These are phyloP conservation scores for Cryptococcus sp. DNA, from an alignment of 1,284 basidiomycete genomes.

Conservation along the genomic window DNA sequence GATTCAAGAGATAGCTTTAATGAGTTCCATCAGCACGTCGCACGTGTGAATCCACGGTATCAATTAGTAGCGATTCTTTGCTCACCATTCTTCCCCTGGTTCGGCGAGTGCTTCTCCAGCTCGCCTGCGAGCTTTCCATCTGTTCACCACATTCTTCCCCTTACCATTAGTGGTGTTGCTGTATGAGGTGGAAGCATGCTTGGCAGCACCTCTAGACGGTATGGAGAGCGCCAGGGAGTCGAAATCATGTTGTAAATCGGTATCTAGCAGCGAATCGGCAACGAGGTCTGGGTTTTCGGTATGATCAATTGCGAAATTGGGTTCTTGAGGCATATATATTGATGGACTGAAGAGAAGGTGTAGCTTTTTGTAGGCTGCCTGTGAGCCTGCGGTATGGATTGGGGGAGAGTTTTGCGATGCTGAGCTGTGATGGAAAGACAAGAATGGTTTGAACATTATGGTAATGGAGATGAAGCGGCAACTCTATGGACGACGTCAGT, in stretches of 20 bases:
- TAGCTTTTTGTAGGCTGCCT: too few species aligned
- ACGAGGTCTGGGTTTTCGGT: neutral
- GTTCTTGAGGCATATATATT: conserved; percentile 1
- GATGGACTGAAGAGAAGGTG: neutral
- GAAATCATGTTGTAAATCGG: conserved; percentile 6
- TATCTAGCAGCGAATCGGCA: neutral
- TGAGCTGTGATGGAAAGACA: too few species aligned
- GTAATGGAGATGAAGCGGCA: too few species aligned
- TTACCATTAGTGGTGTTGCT: conserved; percentile 7
- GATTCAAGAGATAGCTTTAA: conserved; percentile 38
- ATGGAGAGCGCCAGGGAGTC: neutral
- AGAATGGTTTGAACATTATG: too few species aligned
- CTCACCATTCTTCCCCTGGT: conserved; percentile 26
- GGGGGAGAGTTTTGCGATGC: too few species aligned
- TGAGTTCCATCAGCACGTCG: conserved; percentile 2
- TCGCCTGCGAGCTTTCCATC: conserved; percentile 27
- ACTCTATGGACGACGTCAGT: too few species aligned
- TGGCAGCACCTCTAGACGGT: neutral
- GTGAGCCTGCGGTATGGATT: too few species aligned
- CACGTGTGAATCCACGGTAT: neutral
- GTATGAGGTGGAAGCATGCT: neutral
- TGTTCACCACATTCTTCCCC: conserved; percentile 14
- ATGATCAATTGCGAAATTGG: neutral
- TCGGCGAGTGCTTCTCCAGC: conserved; percentile 3
- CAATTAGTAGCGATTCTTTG: neutral